Conservation (phyloP, 2,329 filamentous ascomycete species). For the Alternaria postmessia region DNA sequence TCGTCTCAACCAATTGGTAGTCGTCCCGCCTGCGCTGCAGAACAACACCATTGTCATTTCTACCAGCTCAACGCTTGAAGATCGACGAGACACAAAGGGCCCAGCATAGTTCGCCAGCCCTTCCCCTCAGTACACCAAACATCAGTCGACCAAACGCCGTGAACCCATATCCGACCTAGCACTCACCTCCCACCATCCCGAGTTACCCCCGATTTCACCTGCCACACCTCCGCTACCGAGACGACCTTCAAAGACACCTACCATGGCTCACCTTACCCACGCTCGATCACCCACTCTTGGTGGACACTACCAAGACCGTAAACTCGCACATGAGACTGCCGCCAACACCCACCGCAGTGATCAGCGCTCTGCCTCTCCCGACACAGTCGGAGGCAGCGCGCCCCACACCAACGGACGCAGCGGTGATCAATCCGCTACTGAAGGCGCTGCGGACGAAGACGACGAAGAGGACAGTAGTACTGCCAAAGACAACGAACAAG, state of each 20-base stretch:
- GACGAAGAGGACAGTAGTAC: conserved; percentile 47
- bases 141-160: conserved; percentile 34
- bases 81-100: conserved; percentile 45
- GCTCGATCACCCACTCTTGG: conserved; percentile 36
- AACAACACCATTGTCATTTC: conserved; percentile 45
- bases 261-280: conserved; percentile 42
- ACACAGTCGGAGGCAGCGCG: conserved; percentile 29
- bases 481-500: conserved; percentile 37
- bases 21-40: conserved; percentile 45
- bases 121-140: conserved; percentile 44
- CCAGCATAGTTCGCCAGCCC: conserved; percentile 50
- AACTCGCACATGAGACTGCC: conserved; percentile 35
- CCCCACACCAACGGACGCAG: conserved; percentile 35
- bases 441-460: conserved; percentile 44
- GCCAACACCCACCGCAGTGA: conserved; percentile 31
- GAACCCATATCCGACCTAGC: conserved; percentile 8
- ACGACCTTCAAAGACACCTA: conserved; percentile 8
- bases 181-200: background rate
- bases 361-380: conserved; percentile 28
- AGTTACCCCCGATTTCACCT: background rate
- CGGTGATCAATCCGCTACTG: conserved; percentile 37
- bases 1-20: conserved; percentile 42
- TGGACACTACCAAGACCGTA: conserved; percentile 43
- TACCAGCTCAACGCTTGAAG: conserved; percentile 39
- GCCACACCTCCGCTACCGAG: conserved; percentile 9